phyloP scores from a whole-genome alignment of 75 land plant species.

The Pinus taeda region DNA sequence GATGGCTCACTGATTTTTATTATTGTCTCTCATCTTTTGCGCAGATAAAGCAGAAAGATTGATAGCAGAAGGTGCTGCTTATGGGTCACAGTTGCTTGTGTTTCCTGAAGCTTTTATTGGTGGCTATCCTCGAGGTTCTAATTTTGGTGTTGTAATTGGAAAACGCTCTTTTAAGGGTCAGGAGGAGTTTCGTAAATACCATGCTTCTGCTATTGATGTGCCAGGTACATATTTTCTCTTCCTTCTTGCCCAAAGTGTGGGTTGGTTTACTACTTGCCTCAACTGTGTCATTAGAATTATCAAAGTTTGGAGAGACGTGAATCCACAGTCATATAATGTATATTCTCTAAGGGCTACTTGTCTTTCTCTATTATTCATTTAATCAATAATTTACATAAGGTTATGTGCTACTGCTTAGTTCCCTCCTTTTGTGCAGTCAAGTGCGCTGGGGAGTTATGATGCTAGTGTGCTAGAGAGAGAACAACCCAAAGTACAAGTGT shows the following conservation, averaged over 20 bases:
- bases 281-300: neutral
- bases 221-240: conserved; percentile 65
- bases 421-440: no score
- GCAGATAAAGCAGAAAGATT: conserved; percentile 95
- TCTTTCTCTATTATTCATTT: neutral
- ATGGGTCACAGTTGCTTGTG: conserved; percentile 85
- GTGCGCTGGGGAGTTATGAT: no score
- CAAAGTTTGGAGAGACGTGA: neutral
- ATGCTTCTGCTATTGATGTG: conserved; percentile 89
- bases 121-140: conserved; percentile 91
- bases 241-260: neutral
- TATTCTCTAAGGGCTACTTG: neutral
- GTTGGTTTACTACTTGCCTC: neutral
- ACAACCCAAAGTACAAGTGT: no score
- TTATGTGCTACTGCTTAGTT: no score
- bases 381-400: no score
- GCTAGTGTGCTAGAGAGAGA: no score
- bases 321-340: neutral
- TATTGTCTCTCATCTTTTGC: neutral
- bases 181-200: conserved; percentile 87
- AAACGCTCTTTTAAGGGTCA: conserved; percentile 71
- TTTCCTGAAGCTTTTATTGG: conserved; percentile 98
- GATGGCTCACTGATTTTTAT: no score
- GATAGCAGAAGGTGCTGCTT: conserved; percentile 78
- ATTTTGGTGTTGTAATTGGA: conserved; percentile 81